These are phyloP conservation scores for Aspergillus nanangensis DNA, from an alignment of 495 filamentous ascomycete genomes.

Conservation along the genomic window DNA sequence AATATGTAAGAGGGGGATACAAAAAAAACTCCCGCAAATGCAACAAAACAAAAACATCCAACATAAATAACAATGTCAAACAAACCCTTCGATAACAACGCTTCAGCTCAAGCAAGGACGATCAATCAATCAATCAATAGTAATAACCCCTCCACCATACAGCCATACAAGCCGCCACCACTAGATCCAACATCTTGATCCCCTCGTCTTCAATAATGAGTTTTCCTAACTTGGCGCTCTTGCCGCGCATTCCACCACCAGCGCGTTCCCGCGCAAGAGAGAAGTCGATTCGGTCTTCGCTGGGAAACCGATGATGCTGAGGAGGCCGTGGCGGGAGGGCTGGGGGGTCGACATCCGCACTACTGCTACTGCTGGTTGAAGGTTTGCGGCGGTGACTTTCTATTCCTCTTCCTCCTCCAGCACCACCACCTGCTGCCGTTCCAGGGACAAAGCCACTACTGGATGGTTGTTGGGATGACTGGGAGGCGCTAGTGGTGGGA, in stretches of 20 bases:
- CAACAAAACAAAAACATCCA: too few relatives aligned
- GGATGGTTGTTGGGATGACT: too few relatives aligned
- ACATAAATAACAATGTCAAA: not conserved
- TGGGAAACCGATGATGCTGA: conserved; percentile 9
- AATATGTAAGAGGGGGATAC: too few relatives aligned
- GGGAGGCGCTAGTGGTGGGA: conserved; percentile 25
- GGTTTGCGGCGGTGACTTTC: conserved; percentile 11
- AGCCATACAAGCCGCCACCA: conserved; percentile 85
- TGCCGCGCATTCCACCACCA: conserved; percentile 77
- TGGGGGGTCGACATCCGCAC: conserved; percentile 14
- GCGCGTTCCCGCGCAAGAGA: conserved; percentile 72
- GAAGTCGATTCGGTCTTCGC: conserved; percentile 56
- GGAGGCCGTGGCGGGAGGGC: not conserved
- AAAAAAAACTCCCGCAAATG: too few relatives aligned
- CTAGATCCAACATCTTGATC: conserved; percentile 89
- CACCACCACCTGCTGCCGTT: too few relatives aligned
- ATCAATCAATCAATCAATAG: conserved; percentile 18
- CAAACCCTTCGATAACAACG: not conserved
- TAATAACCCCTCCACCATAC: conserved; percentile 94
- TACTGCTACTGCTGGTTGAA: conserved; percentile 28
- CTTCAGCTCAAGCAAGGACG: not conserved
- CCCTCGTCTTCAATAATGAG: conserved; percentile 87
- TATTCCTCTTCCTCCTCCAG: too few relatives aligned
- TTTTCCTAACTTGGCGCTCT: conserved; percentile 89
- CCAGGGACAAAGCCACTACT: too few relatives aligned